Base-by-base conservation (phyloP, 805 yeast genomes). In the Metschnikowia santaceciliae region DNA sequence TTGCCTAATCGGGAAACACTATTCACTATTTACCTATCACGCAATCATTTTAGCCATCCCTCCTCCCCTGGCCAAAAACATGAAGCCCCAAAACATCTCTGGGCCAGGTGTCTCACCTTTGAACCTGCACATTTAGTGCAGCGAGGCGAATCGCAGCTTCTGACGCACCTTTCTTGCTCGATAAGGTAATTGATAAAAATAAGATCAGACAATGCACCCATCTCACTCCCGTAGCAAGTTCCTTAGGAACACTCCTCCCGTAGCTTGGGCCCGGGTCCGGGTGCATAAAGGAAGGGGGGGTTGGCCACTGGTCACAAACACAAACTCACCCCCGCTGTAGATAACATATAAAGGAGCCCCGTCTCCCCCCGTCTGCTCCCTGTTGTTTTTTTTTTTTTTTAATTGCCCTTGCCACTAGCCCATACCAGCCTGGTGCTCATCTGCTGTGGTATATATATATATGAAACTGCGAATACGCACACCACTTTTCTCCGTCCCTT, bases 391-490 rank as follows among this genome's bases (percentile, higher is more conserved):
- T 11, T 15, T 14, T 19, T 20, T 6, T 15, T 40, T 6, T 15
- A 10, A 14, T 15, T 30, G 11, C 6, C 11, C 34, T 14, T 15
- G 33, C 22, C 43, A 7, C 19, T 22, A 7, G 42, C 42, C 11
- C 30, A 42, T 42, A 26, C 30, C 30, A 26, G 30, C 30, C 30
- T 8, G 30, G 30, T 8, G 42, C 42, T n/a, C 30, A 42, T 42
- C 46, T 32, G 30, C 43, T 20, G 42, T 23, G 32, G 32, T n/a
- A 22, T 26, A 26, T 26, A 26, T 26, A 7, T 26, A 34, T 15
- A 13, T 32, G 45, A 32, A 42, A 42, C 45, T 42, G 46, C 46
- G 37, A 42, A 10, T 22, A 42, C 46, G 35, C 46, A 33, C 46
- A 4, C 15, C 34, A 6, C 3, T 26, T 26, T 40, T 26, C 43